Evolutionary conservation across 495 filamentous ascomycete genomes (phyloP).

Genomic region (Clohesyomyces aquaticus): DNA sequence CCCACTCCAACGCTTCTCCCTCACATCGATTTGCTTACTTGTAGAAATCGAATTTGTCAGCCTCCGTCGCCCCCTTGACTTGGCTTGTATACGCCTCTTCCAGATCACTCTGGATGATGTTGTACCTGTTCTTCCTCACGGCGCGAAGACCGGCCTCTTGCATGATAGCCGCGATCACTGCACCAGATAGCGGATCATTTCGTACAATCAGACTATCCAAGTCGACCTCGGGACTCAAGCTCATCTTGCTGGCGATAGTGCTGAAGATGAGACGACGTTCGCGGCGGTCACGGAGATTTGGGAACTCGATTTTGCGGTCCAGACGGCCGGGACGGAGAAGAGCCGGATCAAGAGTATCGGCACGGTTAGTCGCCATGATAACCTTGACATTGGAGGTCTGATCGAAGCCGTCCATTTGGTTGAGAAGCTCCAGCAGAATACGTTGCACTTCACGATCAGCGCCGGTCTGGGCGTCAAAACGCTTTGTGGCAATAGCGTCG

Average conservation of each 20-base stretch:
- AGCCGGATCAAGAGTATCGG: conserved; percentile 94
- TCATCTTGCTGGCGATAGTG: conserved; percentile 97
- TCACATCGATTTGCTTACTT: conserved; percentile 36
- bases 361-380: conserved; percentile 99
- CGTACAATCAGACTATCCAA: conserved; percentile 92
- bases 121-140: conserved; percentile 97
- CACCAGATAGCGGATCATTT: conserved; percentile 92
- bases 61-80: conserved; percentile 85
- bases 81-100: conserved; percentile 96
- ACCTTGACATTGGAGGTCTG: conserved; percentile 99
- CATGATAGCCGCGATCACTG: conserved; percentile 98
- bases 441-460: conserved; percentile 98
- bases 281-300: conserved; percentile 82
- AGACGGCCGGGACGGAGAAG: conserved; percentile 91
- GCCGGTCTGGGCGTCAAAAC: conserved; percentile 97
- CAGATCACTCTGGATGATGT: conserved; percentile 94
- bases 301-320: conserved; percentile 98
- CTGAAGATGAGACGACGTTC: conserved; percentile 95
- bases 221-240: conserved; percentile 92
- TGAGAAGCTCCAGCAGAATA: conserved; percentile 93
- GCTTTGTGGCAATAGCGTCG: conserved; percentile 97
- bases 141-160: conserved; percentile 95
- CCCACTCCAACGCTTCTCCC: conserved; percentile 9
- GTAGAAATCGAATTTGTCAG: conserved; percentile 76
- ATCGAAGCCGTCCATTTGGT: conserved; percentile 99